phyloP scores from a whole-genome alignment of 2,329 filamentous ascomycete species.

The Chaetomium olivaceum region DNA sequence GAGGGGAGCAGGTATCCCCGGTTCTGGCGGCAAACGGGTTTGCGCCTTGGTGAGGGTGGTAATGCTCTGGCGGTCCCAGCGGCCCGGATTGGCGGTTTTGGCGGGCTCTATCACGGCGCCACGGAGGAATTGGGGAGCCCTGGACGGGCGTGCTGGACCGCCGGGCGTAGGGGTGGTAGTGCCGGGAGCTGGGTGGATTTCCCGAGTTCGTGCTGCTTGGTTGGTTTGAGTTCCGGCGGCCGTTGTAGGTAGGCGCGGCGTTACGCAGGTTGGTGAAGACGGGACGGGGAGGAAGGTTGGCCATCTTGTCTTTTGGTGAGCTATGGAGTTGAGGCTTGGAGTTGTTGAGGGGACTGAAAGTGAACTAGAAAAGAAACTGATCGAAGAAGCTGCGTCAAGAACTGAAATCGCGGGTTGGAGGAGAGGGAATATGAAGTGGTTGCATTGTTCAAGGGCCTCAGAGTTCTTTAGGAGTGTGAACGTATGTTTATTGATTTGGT shows the following conservation, averaged over 20 bases:
- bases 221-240: background rate
- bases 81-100: background rate
- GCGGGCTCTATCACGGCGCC: background rate
- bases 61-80: background rate
- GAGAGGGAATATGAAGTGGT: background rate
- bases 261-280: constrained; percentile 15
- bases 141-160: background rate
- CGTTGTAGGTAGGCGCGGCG: background rate
- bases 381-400: background rate
- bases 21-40: background rate
- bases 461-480: background rate
- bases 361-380: background rate
- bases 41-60: too few relatives aligned
- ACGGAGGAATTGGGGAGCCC: background rate
- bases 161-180: constrained; percentile 3
- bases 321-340: background rate
- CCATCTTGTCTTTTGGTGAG: background rate
- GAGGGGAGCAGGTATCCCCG: background rate
- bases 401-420: background rate
- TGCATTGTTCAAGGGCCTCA: background rate
- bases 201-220: background rate
- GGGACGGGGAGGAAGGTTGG: constrained; percentile 9
- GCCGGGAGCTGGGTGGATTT: background rate
- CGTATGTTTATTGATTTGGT: background rate
- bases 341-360: background rate